Base-by-base conservation (phyloP, 345 rosid genomes). In the Eucalyptus guilfoylei region DNA sequence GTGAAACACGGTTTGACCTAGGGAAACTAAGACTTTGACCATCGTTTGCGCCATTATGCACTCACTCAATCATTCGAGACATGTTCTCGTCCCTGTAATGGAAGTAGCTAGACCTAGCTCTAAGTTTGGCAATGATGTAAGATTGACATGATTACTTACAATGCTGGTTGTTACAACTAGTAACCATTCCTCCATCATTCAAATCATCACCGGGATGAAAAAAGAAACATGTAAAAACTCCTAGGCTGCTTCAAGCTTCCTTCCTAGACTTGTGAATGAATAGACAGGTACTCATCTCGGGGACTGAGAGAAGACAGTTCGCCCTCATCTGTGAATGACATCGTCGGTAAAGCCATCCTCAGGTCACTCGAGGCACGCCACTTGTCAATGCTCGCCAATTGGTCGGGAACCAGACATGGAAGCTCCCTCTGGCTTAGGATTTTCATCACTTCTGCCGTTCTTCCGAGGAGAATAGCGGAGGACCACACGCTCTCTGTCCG, bases 401-500 rank as follows among this genome's bases (percentile, higher is more conserved):
- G 76, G 54, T 94, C 95, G 49, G 95, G 91, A 49, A 88, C 88
- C 90, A 95, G 16, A 40, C 85, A 87, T 4, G 95, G 97, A 72
- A 89, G 49, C 40, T 91, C 80, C 87, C 89, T 93, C 72, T 90
- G 90, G 87, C 93, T 93, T 14, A 96, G 92, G 85, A 95, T 91
- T 91, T 95, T 90, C 80, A 94, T 89, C 87, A 96, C 92, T 90
- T 91, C 92, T 86, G 92, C 94, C 17, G 93, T 93, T 94, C 89
- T 92, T 58, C 99, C 98, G 3, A 97, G 95, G 89, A 96, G 93
- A 91, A 88, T 89, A 81, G 93, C 95, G 14, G 97, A 95, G 9
- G 89, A 88, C 88, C 95, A 88, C 23, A 95, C 96, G 40, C 94
- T 90, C 42, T 91, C 92, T 91, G 93, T 95, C 92, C 98, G 94